Base-by-base conservation (phyloP, 75 land plant genomes). In the Pseudotsuga menziesii region DNA sequence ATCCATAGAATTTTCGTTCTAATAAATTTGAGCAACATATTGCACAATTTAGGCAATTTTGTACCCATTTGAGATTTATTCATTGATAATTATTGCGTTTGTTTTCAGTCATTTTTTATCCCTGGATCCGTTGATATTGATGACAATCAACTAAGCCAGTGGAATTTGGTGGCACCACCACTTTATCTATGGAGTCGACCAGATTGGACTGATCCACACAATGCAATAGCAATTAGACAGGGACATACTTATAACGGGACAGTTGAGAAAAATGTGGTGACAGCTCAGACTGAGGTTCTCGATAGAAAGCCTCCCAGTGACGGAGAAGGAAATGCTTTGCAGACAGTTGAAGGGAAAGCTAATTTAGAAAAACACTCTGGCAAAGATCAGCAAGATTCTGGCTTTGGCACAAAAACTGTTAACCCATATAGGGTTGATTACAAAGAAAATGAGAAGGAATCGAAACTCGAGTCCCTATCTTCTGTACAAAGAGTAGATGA, bases 71-170 rank as follows among this genome's bases (percentile, higher is more conserved):
- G 2, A 66, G n/a, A 20, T 78, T 52, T 48, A 35, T 13, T 26
- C 8, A 4, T 25, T 75, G 27, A 56, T n/a, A 20, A 26, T 56
- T 48, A 35, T 57, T 20, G 12, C 71, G 58, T 78, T 72, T 57
- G 54, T 17, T 74, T 82, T 67, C 87, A 96, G 97, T 74, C 97
- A 20, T 96, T 94, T 72, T 96, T 94, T 69, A 80, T 93, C 69
- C 99, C 99, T 36, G 94, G 97, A 27, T 91, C 99, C 20, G 79
- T 96, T 48, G 94, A 90, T 82, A 88, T 62, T 22, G 76, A 94
- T 76, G 86, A 86, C 78, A 87, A 90, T 59, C 86, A 78, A 79
- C 74, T 94, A 26, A 83, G 86, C 12, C 88, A 96, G 35, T 90
- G 94, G 97, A 96, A 96, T 76, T 20, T 73, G 15, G 84, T 73